Base-by-base conservation (phyloP, 2,329 filamentous ascomycete genomes). In the Colletotrichum nymphaeae region DNA sequence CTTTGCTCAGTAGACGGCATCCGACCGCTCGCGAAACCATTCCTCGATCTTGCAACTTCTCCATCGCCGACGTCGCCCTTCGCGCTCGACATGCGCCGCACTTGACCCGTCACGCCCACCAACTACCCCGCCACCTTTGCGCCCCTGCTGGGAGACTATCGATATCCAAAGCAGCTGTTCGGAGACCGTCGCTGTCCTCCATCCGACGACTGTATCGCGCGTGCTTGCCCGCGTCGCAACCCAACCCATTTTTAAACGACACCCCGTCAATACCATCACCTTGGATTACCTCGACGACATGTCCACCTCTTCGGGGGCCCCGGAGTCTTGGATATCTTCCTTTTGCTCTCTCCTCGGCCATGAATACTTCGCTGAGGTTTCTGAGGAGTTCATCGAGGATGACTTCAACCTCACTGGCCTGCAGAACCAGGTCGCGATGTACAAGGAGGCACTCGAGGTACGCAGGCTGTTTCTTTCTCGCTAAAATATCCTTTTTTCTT, bases 341-440 rank as follows among this genome's bases (percentile, higher is more conserved):
- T 99, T 98, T 84, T 99, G 97, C 87, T 95, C 94, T 52, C 88
- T 98, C 58, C 90, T 98, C 74, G 97, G 97, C 75, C 97, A 99
- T 83, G 97, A 99, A 84, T 99, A 98, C 86, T 99, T 99, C 84
- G 97, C 97, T 75, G 97, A 99, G 86, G 96, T 99, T 63, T 97
- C 95, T 58, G 97, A 99, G 85, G 97, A 99, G 80, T 99, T 99
- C 79, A 98, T 99, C 81, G 97, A 99, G 84, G 97, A 99, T 91
- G 97, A 99, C 84, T 99, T 99, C 88, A 99, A 99, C 84, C 88
- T 99, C 76, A 99, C 97, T 1, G 97, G 97, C 63, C 88, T 99
- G 79, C 95, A 98, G 84, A 94, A 93, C 73, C 96, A 98, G 85
- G 97, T 99, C 65, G 93, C 95, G 76, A 98, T 98, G 94, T 99